Percentiles rank a stretch among this genome's conserved stretches.
Evolutionary conservation across 2,329 filamentous ascomycete species (phyloP).

Genomic region (Aspergillus puulaauensis): DNA sequence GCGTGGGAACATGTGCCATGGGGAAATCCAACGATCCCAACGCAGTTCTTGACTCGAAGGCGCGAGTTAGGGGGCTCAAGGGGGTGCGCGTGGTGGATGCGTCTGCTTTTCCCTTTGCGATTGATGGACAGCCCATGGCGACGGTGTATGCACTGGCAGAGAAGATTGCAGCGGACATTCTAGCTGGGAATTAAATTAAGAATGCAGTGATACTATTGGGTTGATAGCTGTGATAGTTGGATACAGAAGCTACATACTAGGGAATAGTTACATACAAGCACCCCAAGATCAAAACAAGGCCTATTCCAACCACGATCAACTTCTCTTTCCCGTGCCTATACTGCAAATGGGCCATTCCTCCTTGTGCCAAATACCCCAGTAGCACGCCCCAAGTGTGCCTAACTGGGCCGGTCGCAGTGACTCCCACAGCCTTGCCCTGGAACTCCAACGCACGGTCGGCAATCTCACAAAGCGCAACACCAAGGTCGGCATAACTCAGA

Average conservation of each 20-base stretch:
- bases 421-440: neutral
- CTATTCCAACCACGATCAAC: neutral
- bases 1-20: constrained; percentile 35
- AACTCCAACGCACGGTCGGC: neutral
- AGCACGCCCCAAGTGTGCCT: neutral
- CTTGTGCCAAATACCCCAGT: neutral
- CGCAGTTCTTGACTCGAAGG: constrained; percentile 34
- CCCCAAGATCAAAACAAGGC: neutral
- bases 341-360: neutral
- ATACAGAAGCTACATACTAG: neutral
- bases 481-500: neutral
- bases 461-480: neutral
- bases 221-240: neutral
- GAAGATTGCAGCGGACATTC: constrained; percentile 40
- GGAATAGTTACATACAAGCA: neutral
- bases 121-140: constrained; percentile 44
- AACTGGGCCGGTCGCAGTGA: neutral
- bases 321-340: neutral
- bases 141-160: constrained; percentile 47
- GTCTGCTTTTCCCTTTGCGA: constrained; percentile 36
- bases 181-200: neutral
- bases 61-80: constrained; percentile 32
- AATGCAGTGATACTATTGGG: neutral
- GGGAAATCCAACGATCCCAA: constrained; percentile 23
- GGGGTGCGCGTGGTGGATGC: constrained; percentile 39